A percentile compares a stretch with the other conserved stretches of the same genome.
These are phyloP conservation scores for Triticum timopheevii DNA, from an alignment of 176 grass and related monocot species.

Conservation along the genomic window DNA sequence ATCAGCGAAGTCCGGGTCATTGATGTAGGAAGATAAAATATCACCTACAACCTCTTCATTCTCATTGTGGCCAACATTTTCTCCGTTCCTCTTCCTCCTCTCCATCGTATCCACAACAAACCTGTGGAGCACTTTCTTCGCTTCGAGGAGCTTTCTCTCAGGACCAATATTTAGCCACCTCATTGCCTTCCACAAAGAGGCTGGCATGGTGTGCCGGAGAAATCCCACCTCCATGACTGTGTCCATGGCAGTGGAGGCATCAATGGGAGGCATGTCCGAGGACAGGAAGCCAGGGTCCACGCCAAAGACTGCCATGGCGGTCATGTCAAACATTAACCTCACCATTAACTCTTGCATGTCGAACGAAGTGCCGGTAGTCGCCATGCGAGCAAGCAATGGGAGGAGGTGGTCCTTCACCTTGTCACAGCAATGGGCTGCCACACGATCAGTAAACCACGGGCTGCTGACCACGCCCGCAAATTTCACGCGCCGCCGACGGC, in stretches of 20 bases:
- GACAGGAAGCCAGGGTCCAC: neutral
- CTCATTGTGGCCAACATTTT: neutral
- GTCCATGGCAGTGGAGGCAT: neutral
- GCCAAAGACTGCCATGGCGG: neutral
- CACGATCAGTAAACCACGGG: neutral
- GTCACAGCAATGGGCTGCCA: neutral
- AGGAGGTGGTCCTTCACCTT: neutral
- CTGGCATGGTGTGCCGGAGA: neutral
- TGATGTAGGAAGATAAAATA: neutral
- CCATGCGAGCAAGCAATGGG: neutral
- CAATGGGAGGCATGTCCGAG: neutral
- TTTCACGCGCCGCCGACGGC: neutral
- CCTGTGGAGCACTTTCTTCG: neutral
- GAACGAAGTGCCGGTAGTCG: neutral
- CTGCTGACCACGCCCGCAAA: neutral
- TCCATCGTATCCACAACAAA: neutral
- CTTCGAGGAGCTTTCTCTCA: neutral
- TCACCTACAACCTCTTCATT: neutral
- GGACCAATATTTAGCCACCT: neutral
- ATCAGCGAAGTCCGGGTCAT: neutral
- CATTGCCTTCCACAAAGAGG: neutral
- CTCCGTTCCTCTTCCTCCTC: neutral
- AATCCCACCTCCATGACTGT: neutral
- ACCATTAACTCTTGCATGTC: neutral
- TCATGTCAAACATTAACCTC: neutral